Conservation (phyloP, 371 early-diverging fungal species). For the Amoeboaphelidium protococcarum region DNA sequence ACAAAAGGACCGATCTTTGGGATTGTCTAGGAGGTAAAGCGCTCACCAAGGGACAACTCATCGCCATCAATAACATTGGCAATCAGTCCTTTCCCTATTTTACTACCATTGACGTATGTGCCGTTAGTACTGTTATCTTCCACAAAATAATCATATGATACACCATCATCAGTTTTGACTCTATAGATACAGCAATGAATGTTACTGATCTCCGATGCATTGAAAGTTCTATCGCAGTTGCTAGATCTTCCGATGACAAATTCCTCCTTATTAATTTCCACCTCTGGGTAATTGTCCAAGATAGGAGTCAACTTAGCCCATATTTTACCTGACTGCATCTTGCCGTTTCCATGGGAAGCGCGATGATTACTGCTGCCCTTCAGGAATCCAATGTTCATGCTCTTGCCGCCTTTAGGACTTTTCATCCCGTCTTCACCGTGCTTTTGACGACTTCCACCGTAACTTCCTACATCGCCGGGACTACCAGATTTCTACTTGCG, state of each 20-base stretch:
- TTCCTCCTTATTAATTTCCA: background rate
- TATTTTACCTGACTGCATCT: too few relatives aligned
- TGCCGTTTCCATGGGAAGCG: too few relatives aligned
- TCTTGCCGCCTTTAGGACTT: too few relatives aligned
- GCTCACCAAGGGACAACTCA: background rate
- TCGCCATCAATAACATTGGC: background rate
- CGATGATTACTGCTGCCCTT: too few relatives aligned
- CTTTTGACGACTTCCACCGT: too few relatives aligned
- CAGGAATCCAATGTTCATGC: too few relatives aligned
- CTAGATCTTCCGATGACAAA: background rate
- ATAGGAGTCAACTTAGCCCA: background rate
- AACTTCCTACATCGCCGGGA: too few relatives aligned
- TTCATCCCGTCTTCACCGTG: too few relatives aligned
- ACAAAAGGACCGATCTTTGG: background rate
- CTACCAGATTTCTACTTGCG: too few relatives aligned
- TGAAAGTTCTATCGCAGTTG: background rate
- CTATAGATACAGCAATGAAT: background rate
- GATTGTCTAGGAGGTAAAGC: background rate
- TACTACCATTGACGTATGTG: background rate
- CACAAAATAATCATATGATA: background rate
- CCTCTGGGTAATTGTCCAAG: background rate
- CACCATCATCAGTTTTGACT: background rate
- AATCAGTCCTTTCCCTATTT: background rate
- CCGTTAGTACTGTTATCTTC: background rate
- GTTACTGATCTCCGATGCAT: background rate